A percentile compares a stretch with the other conserved stretches of the same genome.
phyloP scores from a whole-genome alignment of 2,329 filamentous ascomycete genomes.

The Seiridium unicorne region DNA sequence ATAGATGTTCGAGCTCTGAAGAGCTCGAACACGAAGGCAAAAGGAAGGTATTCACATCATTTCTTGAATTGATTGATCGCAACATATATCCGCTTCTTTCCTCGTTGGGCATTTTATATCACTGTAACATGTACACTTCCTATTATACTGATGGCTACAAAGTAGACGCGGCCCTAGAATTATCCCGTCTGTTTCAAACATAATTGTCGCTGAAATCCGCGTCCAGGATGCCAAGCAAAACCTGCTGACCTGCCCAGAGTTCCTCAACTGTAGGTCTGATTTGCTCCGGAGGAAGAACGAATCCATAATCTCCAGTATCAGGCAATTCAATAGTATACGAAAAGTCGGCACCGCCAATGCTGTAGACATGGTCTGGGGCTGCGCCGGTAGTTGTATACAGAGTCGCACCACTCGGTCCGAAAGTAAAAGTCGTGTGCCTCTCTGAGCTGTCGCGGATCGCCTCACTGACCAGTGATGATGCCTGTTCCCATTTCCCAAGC shows the following conservation, averaged over 20 bases:
- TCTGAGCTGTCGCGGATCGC: conserved; percentile 42
- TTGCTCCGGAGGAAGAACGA: conserved; percentile 24
- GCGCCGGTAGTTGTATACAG: conserved; percentile 27
- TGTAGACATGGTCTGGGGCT: conserved; percentile 24
- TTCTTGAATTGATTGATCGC: background rate
- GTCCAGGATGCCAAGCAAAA: conserved; percentile 13
- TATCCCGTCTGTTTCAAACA: no score
- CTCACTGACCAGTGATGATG: background rate
- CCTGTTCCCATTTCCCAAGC: background rate
- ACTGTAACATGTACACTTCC: no score
- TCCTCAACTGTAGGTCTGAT: conserved; percentile 25
- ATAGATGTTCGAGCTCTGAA: no score
- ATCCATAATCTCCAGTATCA: conserved; percentile 18
- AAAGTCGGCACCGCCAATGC: conserved; percentile 23
- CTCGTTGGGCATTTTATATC: no score
- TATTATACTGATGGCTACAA: no score
- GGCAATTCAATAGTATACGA: conserved; percentile 27
- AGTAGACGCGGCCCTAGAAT: no score
- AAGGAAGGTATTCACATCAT: no score
- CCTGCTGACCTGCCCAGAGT: conserved; percentile 26
- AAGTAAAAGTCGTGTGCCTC: conserved; percentile 30
- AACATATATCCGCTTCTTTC: background rate
- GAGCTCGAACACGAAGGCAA: no score
- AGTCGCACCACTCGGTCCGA: conserved; percentile 34
- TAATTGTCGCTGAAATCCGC: background rate